Evolutionary conservation across 768 basidiomycete genomes (phyloP), one percentile per base, ranked within the genome.

Genomic region (Gautieria morchelliformis): DNA sequence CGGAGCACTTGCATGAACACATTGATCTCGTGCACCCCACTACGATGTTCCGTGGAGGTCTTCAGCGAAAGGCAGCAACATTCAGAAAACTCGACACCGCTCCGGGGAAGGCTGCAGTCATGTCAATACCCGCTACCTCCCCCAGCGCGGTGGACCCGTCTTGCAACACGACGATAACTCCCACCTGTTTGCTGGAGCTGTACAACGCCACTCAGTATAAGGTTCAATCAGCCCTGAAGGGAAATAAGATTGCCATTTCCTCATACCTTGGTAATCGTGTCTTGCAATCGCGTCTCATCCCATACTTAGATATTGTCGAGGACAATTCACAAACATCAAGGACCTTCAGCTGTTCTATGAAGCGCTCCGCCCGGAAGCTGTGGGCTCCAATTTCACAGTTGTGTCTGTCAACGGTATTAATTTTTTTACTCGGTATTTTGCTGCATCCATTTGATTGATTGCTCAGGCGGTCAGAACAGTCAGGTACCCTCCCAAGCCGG

Each of bases 1-100:
- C 87, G 0, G 72, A 73, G 47, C 59, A 76, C 56, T 67, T 88
- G 47, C 75, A 82, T 62, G 69, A 72, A 3, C 84, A 87, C 63
- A 66, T 88, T 56, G 84, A 87, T 39, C 67, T 87, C 32, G 71
- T 89, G 30, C 84, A 87, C 59, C 87, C 87, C 0, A 88, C 87
- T 2, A 88, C 85, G 1, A 76, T 80, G 66, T 89, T 88, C 63
- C 71, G 75, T 44, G 76, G 75, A 58, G 15, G 22, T 33, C 17
- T 49, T 33, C 44, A 37, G 33, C 39, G 46, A 10, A 47, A 35
- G n/a, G 45, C 24, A 27, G 32, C 53, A 24, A 55, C 53, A 30
- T 55, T 55, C 53, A 33, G 40, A n/a, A 20, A 19, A 12, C 41
- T 39, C 42, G 33, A 58, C 19, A 58, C 33, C 11, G 56, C 45